phyloP scores from a whole-genome alignment of 768 basidiomycete species.

The Naganishia friedmannii region DNA sequence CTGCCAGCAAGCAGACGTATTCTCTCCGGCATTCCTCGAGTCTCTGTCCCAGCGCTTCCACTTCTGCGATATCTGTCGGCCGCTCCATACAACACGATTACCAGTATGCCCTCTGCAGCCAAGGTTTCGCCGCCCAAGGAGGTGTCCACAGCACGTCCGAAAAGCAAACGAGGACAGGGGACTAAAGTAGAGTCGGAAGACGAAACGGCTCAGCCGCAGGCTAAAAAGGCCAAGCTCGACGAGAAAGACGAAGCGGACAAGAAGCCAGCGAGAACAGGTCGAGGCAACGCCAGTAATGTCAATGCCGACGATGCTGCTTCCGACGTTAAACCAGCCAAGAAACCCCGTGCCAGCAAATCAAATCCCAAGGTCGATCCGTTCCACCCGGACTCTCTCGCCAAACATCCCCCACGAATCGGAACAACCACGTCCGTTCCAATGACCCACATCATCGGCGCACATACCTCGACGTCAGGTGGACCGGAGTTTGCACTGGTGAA shows the following conservation, averaged over 20 bases:
- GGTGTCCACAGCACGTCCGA: neutral
- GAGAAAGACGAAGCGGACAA: neutral
- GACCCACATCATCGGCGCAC: conserved; percentile 62
- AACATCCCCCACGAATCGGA: conserved; percentile 27
- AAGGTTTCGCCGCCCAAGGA: neutral
- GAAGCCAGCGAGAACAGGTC: conserved; percentile 1
- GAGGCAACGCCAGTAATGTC: neutral
- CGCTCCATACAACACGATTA: neutral
- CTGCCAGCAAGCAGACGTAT: neutral
- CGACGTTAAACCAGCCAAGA: conserved; percentile 15
- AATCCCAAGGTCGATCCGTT: conserved; percentile 23
- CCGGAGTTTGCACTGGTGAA: conserved; percentile 70
- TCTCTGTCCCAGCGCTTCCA: neutral
- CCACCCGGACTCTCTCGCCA: conserved; percentile 2
- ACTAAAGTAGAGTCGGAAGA: neutral
- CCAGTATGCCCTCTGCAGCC: neutral
- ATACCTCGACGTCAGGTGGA: conserved; percentile 77
- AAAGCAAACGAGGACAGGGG: neutral
- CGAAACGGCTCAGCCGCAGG: neutral
- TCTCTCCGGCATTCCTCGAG: neutral
- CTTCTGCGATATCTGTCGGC: neutral
- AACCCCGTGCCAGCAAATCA: conserved; percentile 9
- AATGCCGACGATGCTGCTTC: neutral
- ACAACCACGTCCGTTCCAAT: conserved; percentile 22
- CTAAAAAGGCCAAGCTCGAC: conserved; percentile 16